Conservation (phyloP, 2,329 filamentous ascomycete species). For the Alternaria infectoria region DNA sequence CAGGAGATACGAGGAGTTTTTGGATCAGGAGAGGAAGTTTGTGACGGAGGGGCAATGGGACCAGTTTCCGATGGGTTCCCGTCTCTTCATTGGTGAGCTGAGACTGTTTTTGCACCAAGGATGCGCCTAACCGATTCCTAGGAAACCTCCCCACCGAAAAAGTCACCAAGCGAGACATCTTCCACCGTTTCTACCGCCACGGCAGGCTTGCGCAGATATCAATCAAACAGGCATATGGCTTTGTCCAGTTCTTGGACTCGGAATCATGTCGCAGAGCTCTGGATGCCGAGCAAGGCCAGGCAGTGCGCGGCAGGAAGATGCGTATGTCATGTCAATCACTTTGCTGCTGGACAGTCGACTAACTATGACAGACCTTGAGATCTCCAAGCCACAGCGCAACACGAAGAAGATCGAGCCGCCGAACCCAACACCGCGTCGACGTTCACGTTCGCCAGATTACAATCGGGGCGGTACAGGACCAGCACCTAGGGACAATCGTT, state of each 20-base stretch:
- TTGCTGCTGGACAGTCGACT: slow-evolving; percentile 23
- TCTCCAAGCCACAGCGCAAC: slow-evolving; percentile 86
- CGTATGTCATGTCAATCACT: slow-evolving; percentile 65
- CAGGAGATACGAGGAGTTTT: slow-evolving; percentile 73
- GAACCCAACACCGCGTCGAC: slow-evolving; percentile 53
- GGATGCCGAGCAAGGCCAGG: slow-evolving; percentile 76
- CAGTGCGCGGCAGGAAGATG: slow-evolving; percentile 89
- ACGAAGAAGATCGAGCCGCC: slow-evolving; percentile 62
- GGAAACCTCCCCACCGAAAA: slow-evolving; percentile 92
- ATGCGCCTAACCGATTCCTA: slow-evolving; percentile 45
- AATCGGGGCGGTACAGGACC: slow-evolving; percentile 49
- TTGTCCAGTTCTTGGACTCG: slow-evolving; percentile 87
- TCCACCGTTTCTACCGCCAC: slow-evolving; percentile 85
- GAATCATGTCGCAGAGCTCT: slow-evolving; percentile 78
- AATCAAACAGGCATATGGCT: slow-evolving; percentile 95
- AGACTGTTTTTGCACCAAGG: background rate
- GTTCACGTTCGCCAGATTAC: slow-evolving; percentile 70
- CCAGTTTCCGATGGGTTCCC: slow-evolving; percentile 76
- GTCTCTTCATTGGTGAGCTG: slow-evolving; percentile 77
- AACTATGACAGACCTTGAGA: slow-evolving; percentile 73
- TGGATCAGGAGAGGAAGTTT: slow-evolving; percentile 75
- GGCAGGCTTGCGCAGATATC: slow-evolving; percentile 92
- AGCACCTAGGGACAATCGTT: slow-evolving; percentile 58
- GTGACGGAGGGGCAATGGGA: slow-evolving; percentile 83
- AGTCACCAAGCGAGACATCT: slow-evolving; percentile 91